phyloP scores from a whole-genome alignment of 73 alveolate species.

The Paramecium biaurelia region DNA sequence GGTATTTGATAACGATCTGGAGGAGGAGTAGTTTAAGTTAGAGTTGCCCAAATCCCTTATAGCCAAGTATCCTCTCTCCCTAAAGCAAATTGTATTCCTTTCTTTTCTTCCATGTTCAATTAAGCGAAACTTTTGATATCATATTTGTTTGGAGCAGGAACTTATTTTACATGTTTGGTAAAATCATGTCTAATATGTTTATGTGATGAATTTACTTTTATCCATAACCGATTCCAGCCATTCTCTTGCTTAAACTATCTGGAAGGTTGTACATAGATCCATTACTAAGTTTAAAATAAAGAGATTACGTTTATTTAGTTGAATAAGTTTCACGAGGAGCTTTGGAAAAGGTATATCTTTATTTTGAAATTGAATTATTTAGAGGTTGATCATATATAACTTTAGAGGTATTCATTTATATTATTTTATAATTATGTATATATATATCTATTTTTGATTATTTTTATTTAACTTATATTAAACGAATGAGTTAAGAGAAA shows the following conservation, averaged over 20 bases:
- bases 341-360: slow-evolving; percentile 13
- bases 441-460: neutral
- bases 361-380: slow-evolving; percentile 11
- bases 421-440: neutral
- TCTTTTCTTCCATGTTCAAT: neutral
- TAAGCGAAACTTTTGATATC: neutral
- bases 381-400: neutral
- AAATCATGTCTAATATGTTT: neutral
- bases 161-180: neutral
- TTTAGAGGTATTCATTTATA: neutral
- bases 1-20: slow-evolving; percentile 44
- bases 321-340: neutral
- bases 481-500: neutral
- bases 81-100: slow-evolving; percentile 16
- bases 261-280: slow-evolving; percentile 11
- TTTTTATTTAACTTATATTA: neutral
- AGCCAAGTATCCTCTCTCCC: neutral
- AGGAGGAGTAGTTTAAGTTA: neutral
- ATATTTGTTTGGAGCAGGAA: slow-evolving; percentile 35
- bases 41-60: slow-evolving; percentile 8
- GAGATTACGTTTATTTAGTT: neutral
- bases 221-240: slow-evolving; percentile 46
- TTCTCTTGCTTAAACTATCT: slow-evolving; percentile 3
- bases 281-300: neutral
- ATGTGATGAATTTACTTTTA: neutral